These are phyloP conservation scores for Schizonepeta tenuifolia DNA, from an alignment of 257 asterid genomes.

Conservation along the genomic window DNA sequence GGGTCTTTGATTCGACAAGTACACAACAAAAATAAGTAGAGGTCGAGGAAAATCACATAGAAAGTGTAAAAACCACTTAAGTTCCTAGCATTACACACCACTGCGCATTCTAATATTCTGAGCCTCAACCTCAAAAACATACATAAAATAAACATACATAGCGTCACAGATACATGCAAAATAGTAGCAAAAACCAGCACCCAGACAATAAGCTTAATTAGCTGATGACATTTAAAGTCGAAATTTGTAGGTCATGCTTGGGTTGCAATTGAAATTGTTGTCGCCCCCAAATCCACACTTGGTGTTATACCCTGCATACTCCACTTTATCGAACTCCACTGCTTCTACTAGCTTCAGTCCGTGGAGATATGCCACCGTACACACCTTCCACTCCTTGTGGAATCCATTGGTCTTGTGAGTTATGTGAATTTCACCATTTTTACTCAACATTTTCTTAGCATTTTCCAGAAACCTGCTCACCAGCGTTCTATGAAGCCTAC, in stretches of 20 bases:
- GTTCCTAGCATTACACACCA: too few relatives aligned
- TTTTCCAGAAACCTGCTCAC: conserved; percentile 12
- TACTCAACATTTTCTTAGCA: conserved; percentile 22
- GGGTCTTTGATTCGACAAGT: too few relatives aligned
- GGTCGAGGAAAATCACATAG: too few relatives aligned
- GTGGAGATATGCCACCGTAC: neutral
- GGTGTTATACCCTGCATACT: conserved; percentile 42
- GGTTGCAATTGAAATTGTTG: conserved; percentile 40
- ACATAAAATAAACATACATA: too few relatives aligned
- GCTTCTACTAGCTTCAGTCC: neutral
- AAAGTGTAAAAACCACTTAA: too few relatives aligned
- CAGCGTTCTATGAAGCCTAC: neutral
- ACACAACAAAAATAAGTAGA: too few relatives aligned
- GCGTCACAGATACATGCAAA: too few relatives aligned
- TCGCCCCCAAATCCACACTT: conserved; percentile 48
- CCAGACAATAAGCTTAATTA: too few relatives aligned
- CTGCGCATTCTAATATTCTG: too few relatives aligned
- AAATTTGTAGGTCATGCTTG: conserved; percentile 39
- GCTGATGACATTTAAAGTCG: neutral
- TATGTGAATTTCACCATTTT: conserved; percentile 39
- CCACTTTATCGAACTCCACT: neutral
- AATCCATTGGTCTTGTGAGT: conserved; percentile 41
- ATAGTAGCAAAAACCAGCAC: too few relatives aligned
- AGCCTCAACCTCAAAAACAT: too few relatives aligned
- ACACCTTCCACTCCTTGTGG: conserved; percentile 38